A percentile compares a stretch with the other conserved stretches of the same genome.
Evolutionary conservation across 2,329 filamentous ascomycete genomes (phyloP).

Genomic region (Rhynchosporium secalis): DNA sequence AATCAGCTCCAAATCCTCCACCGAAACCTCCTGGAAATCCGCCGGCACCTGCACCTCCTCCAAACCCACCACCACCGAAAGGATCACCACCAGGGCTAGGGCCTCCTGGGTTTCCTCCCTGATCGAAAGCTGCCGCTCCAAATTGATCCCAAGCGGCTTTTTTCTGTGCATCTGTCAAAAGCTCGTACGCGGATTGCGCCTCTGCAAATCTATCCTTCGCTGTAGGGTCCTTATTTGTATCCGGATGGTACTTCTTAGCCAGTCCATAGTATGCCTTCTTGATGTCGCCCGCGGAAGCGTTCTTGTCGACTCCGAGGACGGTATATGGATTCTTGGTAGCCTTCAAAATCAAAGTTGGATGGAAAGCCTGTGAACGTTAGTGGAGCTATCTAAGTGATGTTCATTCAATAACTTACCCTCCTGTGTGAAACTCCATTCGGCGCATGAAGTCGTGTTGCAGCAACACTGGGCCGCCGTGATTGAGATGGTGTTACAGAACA

Average conservation of each 20-base stretch:
- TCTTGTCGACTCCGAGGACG: conserved; percentile 79
- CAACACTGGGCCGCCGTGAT: conserved; percentile 17
- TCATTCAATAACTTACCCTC: conserved; percentile 31
- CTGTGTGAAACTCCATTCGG: conserved; percentile 20
- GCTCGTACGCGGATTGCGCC: conserved; percentile 90
- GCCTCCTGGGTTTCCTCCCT: conserved; percentile 49
- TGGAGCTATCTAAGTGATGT: background rate
- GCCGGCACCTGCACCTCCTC: conserved; percentile 50
- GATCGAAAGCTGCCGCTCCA: conserved; percentile 84
- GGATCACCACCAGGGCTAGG: conserved; percentile 51
- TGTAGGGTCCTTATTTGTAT: conserved; percentile 93
- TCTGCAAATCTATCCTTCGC: conserved; percentile 95
- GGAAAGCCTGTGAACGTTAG: conserved; percentile 34
- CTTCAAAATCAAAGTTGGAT: conserved; percentile 35
- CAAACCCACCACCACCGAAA: conserved; percentile 21
- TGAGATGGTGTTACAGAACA: conserved; percentile 15
- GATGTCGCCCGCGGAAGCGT: conserved; percentile 81
- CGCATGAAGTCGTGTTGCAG: background rate
- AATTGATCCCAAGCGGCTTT: conserved; percentile 89
- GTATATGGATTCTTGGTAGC: conserved; percentile 76
- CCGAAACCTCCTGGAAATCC: conserved; percentile 59
- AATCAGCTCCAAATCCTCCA: conserved; percentile 71
- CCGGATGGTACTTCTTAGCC: conserved; percentile 96
- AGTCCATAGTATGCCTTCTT: conserved; percentile 98
- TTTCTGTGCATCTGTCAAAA: conserved; percentile 91